Percentiles rank a stretch among this genome's conserved stretches.
Conservation (phyloP, 139 green algal species). For the Chlorella sp. region DNA sequence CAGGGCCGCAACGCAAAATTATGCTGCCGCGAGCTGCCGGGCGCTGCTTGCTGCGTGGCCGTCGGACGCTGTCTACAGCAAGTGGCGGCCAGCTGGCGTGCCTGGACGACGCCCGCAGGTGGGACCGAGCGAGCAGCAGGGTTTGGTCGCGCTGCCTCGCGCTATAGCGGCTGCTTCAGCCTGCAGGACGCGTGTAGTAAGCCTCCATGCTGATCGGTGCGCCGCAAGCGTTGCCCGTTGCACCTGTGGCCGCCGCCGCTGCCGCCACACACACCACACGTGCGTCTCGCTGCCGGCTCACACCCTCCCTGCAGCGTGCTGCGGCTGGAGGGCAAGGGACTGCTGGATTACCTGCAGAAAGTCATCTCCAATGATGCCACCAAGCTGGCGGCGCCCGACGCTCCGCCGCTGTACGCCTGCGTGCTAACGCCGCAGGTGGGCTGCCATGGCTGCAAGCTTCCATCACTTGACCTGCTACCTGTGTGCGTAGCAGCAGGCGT, state of each 20-base stretch:
- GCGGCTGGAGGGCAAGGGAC: background rate
- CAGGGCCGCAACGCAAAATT: no score
- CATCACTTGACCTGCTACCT: background rate
- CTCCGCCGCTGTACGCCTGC: background rate
- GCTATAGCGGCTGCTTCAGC: no score
- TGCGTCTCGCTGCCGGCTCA: background rate
- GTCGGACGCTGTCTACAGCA: background rate
- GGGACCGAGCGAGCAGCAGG: background rate
- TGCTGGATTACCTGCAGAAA: background rate
- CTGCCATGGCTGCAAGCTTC: background rate
- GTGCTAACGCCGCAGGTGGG: conserved; percentile 12
- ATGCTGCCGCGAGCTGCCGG: no score
- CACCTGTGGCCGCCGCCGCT: background rate
- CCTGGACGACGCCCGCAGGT: background rate
- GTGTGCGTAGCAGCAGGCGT: background rate
- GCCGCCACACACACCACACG: background rate
- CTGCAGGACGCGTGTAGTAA: no score
- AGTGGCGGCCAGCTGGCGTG: background rate
- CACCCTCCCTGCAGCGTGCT: background rate
- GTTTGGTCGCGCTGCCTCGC: background rate
- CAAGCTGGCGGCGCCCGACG: background rate
- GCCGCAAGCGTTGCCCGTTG: background rate
- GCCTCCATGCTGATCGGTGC: no score
- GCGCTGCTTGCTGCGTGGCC: no score
- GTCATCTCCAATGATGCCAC: background rate